A percentile compares a stretch with the other conserved stretches of the same genome.
Evolutionary conservation across 768 basidiomycete genomes (phyloP).

Genomic region (Suillus tomentosus): DNA sequence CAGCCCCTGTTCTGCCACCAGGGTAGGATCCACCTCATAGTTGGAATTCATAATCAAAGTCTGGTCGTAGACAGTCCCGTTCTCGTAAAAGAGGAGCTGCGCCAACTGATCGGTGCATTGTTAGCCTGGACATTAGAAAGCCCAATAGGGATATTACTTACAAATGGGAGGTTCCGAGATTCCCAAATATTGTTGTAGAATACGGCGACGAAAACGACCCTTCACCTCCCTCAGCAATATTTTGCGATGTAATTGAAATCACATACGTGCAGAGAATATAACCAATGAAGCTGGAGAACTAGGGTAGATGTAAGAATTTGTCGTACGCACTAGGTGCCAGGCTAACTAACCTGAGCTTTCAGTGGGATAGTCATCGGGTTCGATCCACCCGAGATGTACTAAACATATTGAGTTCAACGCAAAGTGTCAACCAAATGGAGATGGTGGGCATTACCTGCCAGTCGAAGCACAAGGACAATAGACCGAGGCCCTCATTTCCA

Average conservation of each 20-base stretch:
- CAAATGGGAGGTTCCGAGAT: conserved; percentile 61
- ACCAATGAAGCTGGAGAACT: conserved; percentile 50
- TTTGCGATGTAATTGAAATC: not conserved
- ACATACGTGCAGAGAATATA: conserved; percentile 51
- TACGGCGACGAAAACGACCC: conserved; percentile 35
- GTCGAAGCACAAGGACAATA: conserved; percentile 60
- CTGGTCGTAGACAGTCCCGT: conserved; percentile 56
- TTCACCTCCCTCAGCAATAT: not conserved
- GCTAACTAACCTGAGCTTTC: conserved; percentile 41
- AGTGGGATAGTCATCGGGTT: conserved; percentile 59
- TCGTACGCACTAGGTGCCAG: not conserved
- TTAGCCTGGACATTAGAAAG: conserved; percentile 15
- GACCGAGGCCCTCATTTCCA: conserved; percentile 63
- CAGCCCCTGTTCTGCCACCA: conserved; percentile 45
- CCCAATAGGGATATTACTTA: conserved; percentile 16
- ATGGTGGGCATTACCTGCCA: conserved; percentile 44
- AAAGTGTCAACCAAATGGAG: conserved; percentile 33
- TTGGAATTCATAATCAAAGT: conserved; percentile 52
- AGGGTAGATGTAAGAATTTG: not conserved
- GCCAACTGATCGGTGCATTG: not conserved
- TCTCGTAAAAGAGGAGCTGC: conserved; percentile 51
- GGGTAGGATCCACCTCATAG: conserved; percentile 50
- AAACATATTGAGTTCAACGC: conserved; percentile 41
- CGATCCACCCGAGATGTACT: conserved; percentile 26
- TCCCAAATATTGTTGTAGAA: conserved; percentile 58